Evolutionary conservation across 768 basidiomycete genomes (phyloP), one percentile per base, ranked within the genome.

Genomic region (Pleurotus tuber-regium): DNA sequence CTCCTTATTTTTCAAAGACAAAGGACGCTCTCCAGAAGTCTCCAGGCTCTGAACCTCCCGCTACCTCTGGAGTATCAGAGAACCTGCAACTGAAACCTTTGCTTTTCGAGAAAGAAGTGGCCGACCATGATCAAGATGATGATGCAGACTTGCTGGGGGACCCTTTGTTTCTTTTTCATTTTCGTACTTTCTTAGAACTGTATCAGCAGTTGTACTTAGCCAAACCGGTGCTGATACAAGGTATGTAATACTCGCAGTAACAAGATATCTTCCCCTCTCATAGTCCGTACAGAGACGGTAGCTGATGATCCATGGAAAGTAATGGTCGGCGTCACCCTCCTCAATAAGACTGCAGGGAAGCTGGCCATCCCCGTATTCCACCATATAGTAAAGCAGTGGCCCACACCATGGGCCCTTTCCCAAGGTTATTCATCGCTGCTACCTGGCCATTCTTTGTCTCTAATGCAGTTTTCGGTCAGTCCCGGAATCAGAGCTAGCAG

Each of bases 301-400:
- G 70, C 75, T 0, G 63, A 75, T 16, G 74, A 83, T 57, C 83
- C 84, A 4, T 89, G 87, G 85, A 86, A 82, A 62, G 63, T 90
- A 29, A 70, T 90, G 5, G 71, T 89, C 16, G 84, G 82, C 1
- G 80, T 80, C 4, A 82, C 77, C 29, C 68, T 90, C 4, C 75
- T 90, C 16, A 90, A 91, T 60, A 83, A 84, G 61, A 88, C 89
- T 0, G 66, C 78, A 0, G 87, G 83, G 11, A 77, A 75, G 58
- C 65, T 73, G 11, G 84, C 86, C 7, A 74, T 87, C 26, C 89
- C 88, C 2, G 70, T 84, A 11, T 87, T 88, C 59, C 79, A 77
- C 74, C 63, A 69, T 18, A 69, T 90, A 23, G 59, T 87, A 12
- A 53, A 63, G 4, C 71, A 65, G 18, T 90, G 85, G 82, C 79